These are phyloP conservation scores for Salix arbutifolia DNA, from an alignment of 345 rosid species.

Conservation along the genomic window DNA sequence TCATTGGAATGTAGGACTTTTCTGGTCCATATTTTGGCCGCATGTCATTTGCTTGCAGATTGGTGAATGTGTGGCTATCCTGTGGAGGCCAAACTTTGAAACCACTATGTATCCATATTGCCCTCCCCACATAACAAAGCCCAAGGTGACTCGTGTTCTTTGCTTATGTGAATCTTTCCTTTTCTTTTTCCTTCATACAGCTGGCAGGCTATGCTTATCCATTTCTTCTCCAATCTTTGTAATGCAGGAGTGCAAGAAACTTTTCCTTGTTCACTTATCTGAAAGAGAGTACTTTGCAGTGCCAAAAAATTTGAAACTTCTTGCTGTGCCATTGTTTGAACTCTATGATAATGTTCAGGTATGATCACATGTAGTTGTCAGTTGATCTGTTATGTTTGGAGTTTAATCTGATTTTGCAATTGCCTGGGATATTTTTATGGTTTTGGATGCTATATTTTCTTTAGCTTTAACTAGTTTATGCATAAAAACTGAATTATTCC, in stretches of 20 bases:
- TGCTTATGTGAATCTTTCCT: background rate
- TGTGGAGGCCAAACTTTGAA: conserved; percentile 99
- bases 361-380: background rate
- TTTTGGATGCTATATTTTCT: background rate
- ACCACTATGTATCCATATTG: conserved; percentile 96
- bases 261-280: conserved; percentile 83
- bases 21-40: background rate
- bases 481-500: background rate
- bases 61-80: conserved; percentile 89
- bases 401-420: background rate
- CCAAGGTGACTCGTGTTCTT: conserved; percentile 53
- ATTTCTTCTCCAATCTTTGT: conserved; percentile 9
- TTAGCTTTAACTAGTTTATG: background rate
- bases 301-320: conserved; percentile 93
- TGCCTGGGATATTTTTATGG: background rate
- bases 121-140: conserved; percentile 94
- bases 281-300: conserved; percentile 97
- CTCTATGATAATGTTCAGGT: conserved; percentile 97
- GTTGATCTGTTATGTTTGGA: background rate
- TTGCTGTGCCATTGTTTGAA: conserved; percentile 93
- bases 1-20: background rate
- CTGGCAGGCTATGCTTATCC: conserved; percentile 7
- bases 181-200: background rate
- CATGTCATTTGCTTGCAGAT: conserved; percentile 44
- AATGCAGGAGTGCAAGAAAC: conserved; percentile 96